Evolutionary conservation across 108 stramenopile genomes (phyloP), one percentile per base, ranked within the genome.

Genomic region (Chaetoceros muelleri): DNA sequence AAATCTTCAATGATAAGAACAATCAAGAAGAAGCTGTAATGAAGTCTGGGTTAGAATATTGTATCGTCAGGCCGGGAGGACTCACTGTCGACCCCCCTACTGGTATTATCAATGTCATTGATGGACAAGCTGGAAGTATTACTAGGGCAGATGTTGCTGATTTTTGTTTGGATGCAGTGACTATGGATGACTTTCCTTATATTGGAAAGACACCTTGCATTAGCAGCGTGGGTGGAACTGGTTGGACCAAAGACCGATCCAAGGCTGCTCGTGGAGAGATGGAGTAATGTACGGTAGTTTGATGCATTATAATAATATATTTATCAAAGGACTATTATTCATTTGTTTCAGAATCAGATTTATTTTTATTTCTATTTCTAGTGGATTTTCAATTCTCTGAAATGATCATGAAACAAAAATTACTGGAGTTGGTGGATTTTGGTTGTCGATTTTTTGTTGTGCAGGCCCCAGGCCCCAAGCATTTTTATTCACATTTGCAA

Each of bases 1-100:
- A 91, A 60, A 96, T 97, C 57, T 97, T 98, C 64, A 65, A 59
- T 40, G 97, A 98, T 75, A 98, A 98, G 76, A 96, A 98, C 68
- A 91, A 88, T 28, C 97, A 98, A 68, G 97, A 98, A 67, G 72
- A 66, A 52, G 93, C 88, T 7, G 84, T 87, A 50, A 53, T 60
- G 51, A 56, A 70, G 17, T 76, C 76, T 31, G 90, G 90, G 19
- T 70, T 98, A 28, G 97, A 98, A 54, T 98, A 87, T 62, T 87
- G 84, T 67, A 94, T 98, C 50, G 94, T 97, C 1, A 76, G 97
- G 23, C 97, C 97, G 19, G 97, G 97, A 16, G 96, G 97, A 3
- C 72, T 98, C 55, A 96, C 92, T 7, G 95, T 95, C 1, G 95
- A 96, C 8, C 66, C 85, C 24, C 96, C 97, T 2, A 96, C 97